phyloP scores from a whole-genome alignment of 2,329 filamentous ascomycete genomes.

The Colletotrichum gigasporum region DNA sequence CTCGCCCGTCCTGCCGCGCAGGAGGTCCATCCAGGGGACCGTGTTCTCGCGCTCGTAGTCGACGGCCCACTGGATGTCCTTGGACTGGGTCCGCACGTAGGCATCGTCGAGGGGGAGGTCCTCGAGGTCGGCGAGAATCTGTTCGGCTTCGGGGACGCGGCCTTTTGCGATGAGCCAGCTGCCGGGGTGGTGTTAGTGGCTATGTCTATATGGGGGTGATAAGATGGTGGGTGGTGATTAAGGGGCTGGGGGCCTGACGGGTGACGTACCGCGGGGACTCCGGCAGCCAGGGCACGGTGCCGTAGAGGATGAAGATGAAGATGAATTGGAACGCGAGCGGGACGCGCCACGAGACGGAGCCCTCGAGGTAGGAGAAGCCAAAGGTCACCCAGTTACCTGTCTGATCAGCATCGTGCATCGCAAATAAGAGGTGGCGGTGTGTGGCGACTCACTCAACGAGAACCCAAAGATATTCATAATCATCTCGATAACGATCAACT shows the following conservation, averaged over 20 bases:
- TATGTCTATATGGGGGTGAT: too few species aligned
- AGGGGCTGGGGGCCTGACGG: too few species aligned
- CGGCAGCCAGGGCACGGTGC: slow-evolving; percentile 40
- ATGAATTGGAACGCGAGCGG: slow-evolving; percentile 54
- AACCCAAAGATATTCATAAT: slow-evolving; percentile 43
- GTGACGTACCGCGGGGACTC: slow-evolving; percentile 40
- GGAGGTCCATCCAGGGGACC: slow-evolving; percentile 58
- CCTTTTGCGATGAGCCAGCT: slow-evolving; percentile 40
- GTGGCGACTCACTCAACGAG: slow-evolving; percentile 32
- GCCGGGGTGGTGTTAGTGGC: background rate
- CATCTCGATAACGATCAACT: slow-evolving; percentile 44
- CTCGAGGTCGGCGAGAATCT: slow-evolving; percentile 40
- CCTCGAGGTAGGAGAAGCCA: slow-evolving; percentile 44
- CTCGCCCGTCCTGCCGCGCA: slow-evolving; percentile 54
- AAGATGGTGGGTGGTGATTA: background rate
- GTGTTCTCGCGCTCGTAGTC: slow-evolving; percentile 50
- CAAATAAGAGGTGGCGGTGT: too few species aligned
- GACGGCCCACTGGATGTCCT: slow-evolving; percentile 43
- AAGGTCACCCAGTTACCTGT: slow-evolving; percentile 49
- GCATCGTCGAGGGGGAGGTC: slow-evolving; percentile 36
- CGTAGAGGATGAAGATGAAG: slow-evolving; percentile 45
- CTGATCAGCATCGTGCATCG: background rate
- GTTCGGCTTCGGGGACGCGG: slow-evolving; percentile 39
- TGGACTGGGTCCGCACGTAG: slow-evolving; percentile 36
- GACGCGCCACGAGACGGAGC: slow-evolving; percentile 49